Evolutionary conservation across 805 yeast genomes (phyloP), one percentile per base, ranked within the genome.

Genomic region (Lachancea quebecensis): DNA sequence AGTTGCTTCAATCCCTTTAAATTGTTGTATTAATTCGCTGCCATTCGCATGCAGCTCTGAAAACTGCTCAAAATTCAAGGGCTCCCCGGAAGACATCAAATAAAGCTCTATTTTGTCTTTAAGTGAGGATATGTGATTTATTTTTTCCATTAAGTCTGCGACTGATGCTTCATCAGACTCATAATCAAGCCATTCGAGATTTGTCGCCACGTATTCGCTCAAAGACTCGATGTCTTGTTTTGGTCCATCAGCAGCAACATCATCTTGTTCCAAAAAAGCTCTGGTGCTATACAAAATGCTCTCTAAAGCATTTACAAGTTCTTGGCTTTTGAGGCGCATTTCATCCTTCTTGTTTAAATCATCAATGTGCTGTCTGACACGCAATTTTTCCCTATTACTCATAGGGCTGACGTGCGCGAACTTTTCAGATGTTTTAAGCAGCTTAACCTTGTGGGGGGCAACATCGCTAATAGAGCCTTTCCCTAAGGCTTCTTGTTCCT

Each of bases 171-270:
- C 37, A 44, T 76, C 84, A 32, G 86, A 73, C 14, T 79, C 88
- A 54, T 76, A 78, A 41, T 87, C 95, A 33, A 88, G 67, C 95
- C 95, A 87, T 48, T 83, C 91, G 38, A 85, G 65, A 21, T 70
- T 65, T 10, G 77, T 79, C 12, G 68, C 46, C 4, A 82, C 75
- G 5, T 67, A 50, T 0, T 54, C 46, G 1, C 67, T 51, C 9
- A 73, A 63, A 28, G 60, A 53, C 4, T 67, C 71, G 5, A 77
- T 49, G 33, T 70, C 66, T 0, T 60, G 54, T 4, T 62, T 56
- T 8, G 78, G 77, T 0, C 74, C 68, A 38, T 69, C 73, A 10
- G 62, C 62, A 0, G 51, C 47, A 7, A 72, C 73, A 18, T 73
- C 77, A 34, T 74, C 74, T 29, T 78, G 78, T 14, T 78, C 83